Evolutionary conservation across 345 rosid genomes (phyloP), one percentile per base, ranked within the genome.

Genomic region (Microcos paniculata): DNA sequence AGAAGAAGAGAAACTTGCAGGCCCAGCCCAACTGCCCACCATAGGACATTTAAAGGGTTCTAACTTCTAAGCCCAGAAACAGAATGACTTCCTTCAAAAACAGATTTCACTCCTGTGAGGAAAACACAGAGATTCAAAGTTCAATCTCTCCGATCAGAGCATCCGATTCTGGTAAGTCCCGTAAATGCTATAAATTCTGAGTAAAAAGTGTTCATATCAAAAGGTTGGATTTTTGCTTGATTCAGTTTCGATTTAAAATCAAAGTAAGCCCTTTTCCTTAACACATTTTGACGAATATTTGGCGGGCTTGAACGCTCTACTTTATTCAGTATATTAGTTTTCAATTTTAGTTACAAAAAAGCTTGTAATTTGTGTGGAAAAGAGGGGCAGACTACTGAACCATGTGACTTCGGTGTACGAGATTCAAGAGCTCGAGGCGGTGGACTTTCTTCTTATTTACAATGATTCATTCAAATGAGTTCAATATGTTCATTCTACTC

Each of bases 401-500:
- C 46, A 63, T 64, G 3, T 51, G 59, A 51, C 19, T 70, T 51
- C 51, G 40, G 26, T 69, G 18, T n/a, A 21, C 16, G 24, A 55
- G 72, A 40, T 55, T 75, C 72, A 42, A 55, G 64, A 75, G 51
- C 43, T 52, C 40, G 55, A 43, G 38, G 65, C 35, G 15, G 42
- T 10, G 8, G 0, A 49, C 26, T 53, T 72, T 63, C 28, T 9
- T 43, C 51, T 40, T 46, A 28, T 61, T 1, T 30, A 69, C 45
- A 63, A 87, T 84, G 88, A 48, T 79, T 8, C 75, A 5, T 40
- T 23, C 67, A 40, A 69, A 51, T 4, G 15, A 23, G 1, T 42
- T 57, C 52, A 79, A 46, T 70, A 55, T 66, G 38, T 56, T 42
- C 70, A 59, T 84, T 15, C 31, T 79, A 62, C 64, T 80, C 14